These are phyloP conservation scores for Lipomyces spencermartinsiae DNA, from an alignment of 805 yeast species.

Conservation along the genomic window DNA sequence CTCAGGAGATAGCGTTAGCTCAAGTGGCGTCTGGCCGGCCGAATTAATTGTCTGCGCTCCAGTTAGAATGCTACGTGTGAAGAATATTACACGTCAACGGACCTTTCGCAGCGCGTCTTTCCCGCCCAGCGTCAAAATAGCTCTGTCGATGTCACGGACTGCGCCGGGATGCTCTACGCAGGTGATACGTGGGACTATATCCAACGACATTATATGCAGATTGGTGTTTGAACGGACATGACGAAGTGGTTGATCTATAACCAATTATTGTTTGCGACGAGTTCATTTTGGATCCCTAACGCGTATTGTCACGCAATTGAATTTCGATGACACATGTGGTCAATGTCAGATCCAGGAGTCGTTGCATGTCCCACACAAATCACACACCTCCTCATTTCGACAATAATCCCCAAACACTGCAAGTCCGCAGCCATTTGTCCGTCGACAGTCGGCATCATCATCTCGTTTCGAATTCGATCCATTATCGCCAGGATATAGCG, in stretches of 20 bases:
- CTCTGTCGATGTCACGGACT: constrained; percentile 29
- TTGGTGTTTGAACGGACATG: not conserved
- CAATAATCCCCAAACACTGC: not conserved
- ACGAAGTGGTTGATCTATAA: not conserved
- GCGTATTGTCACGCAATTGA: not conserved
- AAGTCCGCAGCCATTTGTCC: not conserved
- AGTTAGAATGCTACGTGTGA: not conserved
- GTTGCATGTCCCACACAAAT: not conserved
- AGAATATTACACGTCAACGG: not conserved
- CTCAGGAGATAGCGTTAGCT: constrained; percentile 47
- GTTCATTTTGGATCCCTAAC: no score
- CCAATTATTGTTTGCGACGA: not conserved
- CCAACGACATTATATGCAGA: constrained; percentile 14
- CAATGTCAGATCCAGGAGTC: not conserved
- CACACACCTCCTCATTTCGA: constrained; percentile 3
- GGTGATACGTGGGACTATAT: constrained; percentile 28
- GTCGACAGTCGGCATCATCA: not conserved
- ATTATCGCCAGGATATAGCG: not conserved
- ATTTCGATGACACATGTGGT: not conserved
- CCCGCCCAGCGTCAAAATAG: constrained; percentile 34
- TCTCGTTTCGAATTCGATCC: not conserved
- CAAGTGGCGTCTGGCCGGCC: constrained; percentile 44
- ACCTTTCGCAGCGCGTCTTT: constrained; percentile 29
- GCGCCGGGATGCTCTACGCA: constrained; percentile 38
- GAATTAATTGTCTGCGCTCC: constrained; percentile 43